phyloP scores from a whole-genome alignment of 2,329 filamentous ascomycete species.

The Nemania diffusa region DNA sequence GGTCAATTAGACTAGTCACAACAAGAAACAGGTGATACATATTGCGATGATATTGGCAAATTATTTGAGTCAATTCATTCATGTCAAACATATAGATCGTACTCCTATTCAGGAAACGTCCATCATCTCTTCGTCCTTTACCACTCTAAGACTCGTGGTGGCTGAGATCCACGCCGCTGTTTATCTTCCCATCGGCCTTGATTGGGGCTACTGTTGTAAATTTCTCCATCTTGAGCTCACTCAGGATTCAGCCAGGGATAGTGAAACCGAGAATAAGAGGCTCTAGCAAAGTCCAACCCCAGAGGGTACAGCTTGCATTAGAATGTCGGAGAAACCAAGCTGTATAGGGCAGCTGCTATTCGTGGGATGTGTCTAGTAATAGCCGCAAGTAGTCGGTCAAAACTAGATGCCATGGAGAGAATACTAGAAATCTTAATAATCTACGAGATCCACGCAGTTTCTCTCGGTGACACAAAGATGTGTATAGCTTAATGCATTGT shows the following conservation, averaged over 20 bases:
- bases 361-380: neutral
- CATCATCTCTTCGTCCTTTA: conserved; percentile 17
- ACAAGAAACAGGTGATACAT: conserved; percentile 1
- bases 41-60: conserved; percentile 20
- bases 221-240: conserved; percentile 7
- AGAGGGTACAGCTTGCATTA: conserved; percentile 3
- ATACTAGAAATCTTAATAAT: neutral
- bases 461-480: neutral
- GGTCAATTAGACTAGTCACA: neutral
- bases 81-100: conserved; percentile 35
- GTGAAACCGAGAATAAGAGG: conserved; percentile 3
- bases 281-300: conserved; percentile 1
- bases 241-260: neutral
- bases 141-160: conserved; percentile 9
- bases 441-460: neutral
- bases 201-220: neutral
- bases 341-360: conserved; percentile 4
- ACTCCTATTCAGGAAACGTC: conserved; percentile 28
- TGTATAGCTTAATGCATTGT: conserved; percentile 7
- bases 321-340: neutral
- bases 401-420: neutral
- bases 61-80: conserved; percentile 29
- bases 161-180: conserved; percentile 6
- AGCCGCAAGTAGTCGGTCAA: neutral
- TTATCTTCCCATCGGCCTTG: conserved; percentile 9